Base-by-base conservation (phyloP, 495 filamentous ascomycete genomes). In the Penicillium desertorum region DNA sequence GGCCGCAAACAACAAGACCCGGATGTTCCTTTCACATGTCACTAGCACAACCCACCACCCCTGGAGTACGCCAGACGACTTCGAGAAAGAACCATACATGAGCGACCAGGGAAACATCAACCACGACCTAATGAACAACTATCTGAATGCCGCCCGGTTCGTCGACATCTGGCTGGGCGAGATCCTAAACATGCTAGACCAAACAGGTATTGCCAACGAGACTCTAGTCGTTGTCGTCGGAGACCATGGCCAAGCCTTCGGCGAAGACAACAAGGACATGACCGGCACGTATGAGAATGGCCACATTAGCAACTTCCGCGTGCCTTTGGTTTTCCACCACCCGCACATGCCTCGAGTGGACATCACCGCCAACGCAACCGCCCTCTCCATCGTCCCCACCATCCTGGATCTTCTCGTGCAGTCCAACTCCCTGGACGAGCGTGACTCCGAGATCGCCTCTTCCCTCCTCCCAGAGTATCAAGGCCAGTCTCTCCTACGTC, bases 191-290 rank as follows among this genome's bases (percentile, higher is more conserved):
- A 70, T 81, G 45, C 65, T 82, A 8, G 69, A 80, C 25, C 71
- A 81, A 20, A 65, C 73, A n/a, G 77, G 72, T 16, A 71, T 81
- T n/a, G 71, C 71, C 12, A 70, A 81, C 43, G 72, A 79, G 58
- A 82, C 79, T 3, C 62, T 82, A 22, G 62, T 82, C 4, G 77
- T 79, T 14, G 67, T 81, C 55, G 73, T 79, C 9, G 79, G 79
- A 45, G 77, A 75, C 44, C 74, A 77, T 44, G 75, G 75, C 20
- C 70, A 74, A 56, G 68, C 74, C 7, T 76, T 78, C 51, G 67
- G 63, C 23, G 73, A 76, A 56, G 71, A 76, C 49, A 62, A 67
- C 54, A 67, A 69, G 22, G 55, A 67, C 5, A 50, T 71, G 46
- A 74, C 72, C 7, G 72, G 73, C 8, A 77, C 74, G 16, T 79